These are phyloP conservation scores for Blastobotrys americana DNA, from an alignment of 805 yeast species.

Conservation along the genomic window DNA sequence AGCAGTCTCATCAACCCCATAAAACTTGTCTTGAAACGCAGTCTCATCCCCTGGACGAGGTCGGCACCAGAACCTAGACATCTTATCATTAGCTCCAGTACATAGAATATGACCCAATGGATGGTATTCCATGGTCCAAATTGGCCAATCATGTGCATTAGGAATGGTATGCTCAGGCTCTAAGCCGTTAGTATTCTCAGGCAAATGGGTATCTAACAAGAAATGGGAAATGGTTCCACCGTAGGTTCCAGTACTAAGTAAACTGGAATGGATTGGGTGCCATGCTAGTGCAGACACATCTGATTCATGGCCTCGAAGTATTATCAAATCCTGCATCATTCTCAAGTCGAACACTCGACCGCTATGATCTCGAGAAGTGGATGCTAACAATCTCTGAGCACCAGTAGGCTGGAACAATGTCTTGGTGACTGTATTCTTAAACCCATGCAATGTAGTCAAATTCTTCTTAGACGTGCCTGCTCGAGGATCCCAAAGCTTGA, in stretches of 20 bases:
- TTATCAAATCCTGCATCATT: conserved; percentile 67
- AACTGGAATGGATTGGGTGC: conserved; percentile 82
- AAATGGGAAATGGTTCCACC: conserved; percentile 84
- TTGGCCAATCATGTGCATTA: conserved; percentile 89
- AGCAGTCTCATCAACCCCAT: conserved; percentile 45
- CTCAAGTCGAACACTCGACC: conserved; percentile 83
- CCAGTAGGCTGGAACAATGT: conserved; percentile 82
- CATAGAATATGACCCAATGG: conserved; percentile 89
- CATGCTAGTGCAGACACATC: conserved; percentile 83
- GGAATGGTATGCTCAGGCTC: conserved; percentile 49
- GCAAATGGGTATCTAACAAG: conserved; percentile 41
- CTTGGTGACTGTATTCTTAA: conserved; percentile 87
- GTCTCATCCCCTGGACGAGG: conserved; percentile 84
- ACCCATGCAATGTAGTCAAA: conserved; percentile 77
- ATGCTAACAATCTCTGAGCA: conserved; percentile 63
- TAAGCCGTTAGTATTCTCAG: conserved; percentile 27
- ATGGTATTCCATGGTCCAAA: conserved; percentile 84
- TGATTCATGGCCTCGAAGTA: conserved; percentile 70
- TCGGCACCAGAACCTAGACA: conserved; percentile 91
- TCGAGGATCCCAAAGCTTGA: conserved; percentile 96
- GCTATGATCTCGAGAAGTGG: conserved; percentile 83
- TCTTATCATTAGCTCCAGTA: conserved; percentile 89
- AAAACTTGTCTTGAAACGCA: conserved; percentile 74
- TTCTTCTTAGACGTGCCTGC: conserved; percentile 44
- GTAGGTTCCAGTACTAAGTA: conserved; percentile 78